Conservation (phyloP, 2,329 filamentous ascomycete genomes). For the Botryotinia globosa region DNA sequence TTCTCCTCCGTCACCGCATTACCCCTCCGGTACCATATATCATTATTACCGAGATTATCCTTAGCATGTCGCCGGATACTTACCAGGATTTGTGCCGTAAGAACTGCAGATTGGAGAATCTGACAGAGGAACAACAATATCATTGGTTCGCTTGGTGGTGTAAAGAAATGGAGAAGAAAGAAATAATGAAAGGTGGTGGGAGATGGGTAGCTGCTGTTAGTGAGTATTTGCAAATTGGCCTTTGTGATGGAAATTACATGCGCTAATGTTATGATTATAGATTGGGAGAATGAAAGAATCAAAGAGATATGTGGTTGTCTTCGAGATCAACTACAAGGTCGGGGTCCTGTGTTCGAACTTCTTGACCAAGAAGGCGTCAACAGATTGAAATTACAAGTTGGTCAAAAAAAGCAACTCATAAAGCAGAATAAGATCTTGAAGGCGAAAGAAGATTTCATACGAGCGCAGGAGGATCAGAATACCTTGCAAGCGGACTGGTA, state of each 20-base stretch:
- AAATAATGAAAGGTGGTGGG: conserved; percentile 12
- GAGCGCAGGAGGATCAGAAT: background rate
- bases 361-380: background rate
- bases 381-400: background rate
- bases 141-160: conserved; percentile 15
- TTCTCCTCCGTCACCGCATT: conserved; percentile 26
- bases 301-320: background rate
- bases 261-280: background rate
- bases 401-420: background rate
- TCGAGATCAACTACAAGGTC: background rate
- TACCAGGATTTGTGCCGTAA: background rate
- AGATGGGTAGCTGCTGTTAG: conserved; percentile 20
- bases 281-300: conserved; percentile 17
- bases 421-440: background rate
- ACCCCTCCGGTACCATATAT: conserved; percentile 26
- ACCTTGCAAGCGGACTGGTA: conserved; percentile 8
- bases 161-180: background rate
- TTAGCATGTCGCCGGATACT: background rate
- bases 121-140: background rate
- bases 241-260: background rate
- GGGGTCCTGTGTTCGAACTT: background rate
- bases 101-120: background rate
- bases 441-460: background rate
- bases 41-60: conserved; percentile 22
- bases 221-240: background rate